Conservation (phyloP, 257 asterid species). For the Solanum virginianum region DNA sequence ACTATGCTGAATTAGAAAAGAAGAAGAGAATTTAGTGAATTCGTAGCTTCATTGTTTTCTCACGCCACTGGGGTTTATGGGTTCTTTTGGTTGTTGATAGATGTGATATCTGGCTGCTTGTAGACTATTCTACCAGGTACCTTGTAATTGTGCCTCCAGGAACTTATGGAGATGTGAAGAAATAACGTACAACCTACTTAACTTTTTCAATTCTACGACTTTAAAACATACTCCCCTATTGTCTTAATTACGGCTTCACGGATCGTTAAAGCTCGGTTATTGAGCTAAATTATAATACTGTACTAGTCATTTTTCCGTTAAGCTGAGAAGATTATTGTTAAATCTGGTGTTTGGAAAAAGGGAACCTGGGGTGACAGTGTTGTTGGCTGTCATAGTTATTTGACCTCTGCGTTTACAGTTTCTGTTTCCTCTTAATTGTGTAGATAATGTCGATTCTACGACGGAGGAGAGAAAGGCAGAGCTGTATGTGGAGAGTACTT, state of each 20-base stretch:
- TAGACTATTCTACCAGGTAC: neutral
- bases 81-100: neutral
- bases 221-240: neutral
- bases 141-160: neutral
- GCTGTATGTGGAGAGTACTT: conserved; percentile 68
- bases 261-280: neutral
- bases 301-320: neutral
- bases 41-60: neutral
- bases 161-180: neutral
- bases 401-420: neutral
- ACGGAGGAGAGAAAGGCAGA: conserved; percentile 71
- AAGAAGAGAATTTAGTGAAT: neutral
- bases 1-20: neutral
- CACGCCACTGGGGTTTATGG: neutral
- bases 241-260: neutral
- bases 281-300: neutral
- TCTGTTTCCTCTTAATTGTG: neutral
- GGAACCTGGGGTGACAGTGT: neutral
- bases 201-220: neutral
- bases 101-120: neutral
- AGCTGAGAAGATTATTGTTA: neutral
- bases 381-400: conserved; percentile 1
- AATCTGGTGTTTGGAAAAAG: neutral
- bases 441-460: conserved; percentile 47
- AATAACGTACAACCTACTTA: neutral